A percentile compares a stretch with the other conserved stretches of the same genome.
Evolutionary conservation across 1,284 basidiomycete genomes (phyloP).

Genomic region (Coniophora puteana): DNA sequence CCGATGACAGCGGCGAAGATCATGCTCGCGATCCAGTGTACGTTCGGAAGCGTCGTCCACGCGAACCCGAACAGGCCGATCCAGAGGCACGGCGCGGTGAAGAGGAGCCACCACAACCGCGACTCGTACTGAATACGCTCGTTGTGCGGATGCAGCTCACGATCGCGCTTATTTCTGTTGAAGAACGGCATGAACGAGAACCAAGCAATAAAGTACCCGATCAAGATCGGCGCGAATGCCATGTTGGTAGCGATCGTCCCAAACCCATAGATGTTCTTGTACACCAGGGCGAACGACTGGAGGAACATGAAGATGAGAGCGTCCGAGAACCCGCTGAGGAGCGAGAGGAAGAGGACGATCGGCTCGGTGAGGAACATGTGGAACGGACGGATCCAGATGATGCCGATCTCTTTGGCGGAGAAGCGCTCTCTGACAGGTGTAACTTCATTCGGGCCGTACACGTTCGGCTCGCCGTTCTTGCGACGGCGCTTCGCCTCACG

Average conservation of each 20-base stretch:
- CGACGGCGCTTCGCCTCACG: conserved; percentile 14
- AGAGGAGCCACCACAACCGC: too few species aligned
- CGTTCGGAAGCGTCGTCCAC: too few species aligned
- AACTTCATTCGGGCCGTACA: conserved; percentile 9
- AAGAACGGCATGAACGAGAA: conserved; percentile 15
- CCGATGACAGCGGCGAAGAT: too few species aligned
- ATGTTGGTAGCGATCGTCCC: conserved; percentile 9
- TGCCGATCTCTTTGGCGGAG: conserved; percentile 1
- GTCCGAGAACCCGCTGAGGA: conserved; percentile 15
- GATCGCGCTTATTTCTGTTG: conserved; percentile 8
- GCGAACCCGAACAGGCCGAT: too few species aligned
- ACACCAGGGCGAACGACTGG: conserved; percentile 14
- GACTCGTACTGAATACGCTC: conserved; percentile 13
- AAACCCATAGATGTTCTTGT: conserved; percentile 15
- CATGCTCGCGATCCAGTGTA: too few species aligned
- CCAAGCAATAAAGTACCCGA: conserved; percentile 16
- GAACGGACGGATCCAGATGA: conserved; percentile 11
- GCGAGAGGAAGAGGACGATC: conserved; percentile 17
- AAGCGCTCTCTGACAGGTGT: background rate
- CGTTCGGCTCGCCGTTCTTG: conserved; percentile 9
- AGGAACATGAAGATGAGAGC: conserved; percentile 18
- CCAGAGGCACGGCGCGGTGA: too few species aligned
- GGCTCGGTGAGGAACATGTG: conserved; percentile 16
- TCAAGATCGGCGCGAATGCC: conserved; percentile 14
- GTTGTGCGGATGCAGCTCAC: conserved; percentile 9